Conservation (phyloP, 768 basidiomycete genomes). For the Hericium erinaceus region DNA sequence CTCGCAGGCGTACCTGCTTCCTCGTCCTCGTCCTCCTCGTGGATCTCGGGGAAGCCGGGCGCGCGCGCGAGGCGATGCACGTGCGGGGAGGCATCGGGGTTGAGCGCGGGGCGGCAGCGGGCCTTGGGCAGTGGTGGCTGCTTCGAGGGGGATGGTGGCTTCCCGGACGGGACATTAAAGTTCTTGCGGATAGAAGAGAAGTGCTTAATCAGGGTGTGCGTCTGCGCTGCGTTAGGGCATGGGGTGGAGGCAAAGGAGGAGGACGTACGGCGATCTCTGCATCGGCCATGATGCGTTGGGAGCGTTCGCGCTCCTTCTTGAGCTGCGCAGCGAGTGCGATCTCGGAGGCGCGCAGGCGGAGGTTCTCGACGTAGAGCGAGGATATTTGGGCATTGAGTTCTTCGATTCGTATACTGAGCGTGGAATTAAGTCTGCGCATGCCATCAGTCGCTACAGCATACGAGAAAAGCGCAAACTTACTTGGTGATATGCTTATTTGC, state of each 20-base stretch:
- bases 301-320: constrained; percentile 74
- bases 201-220: constrained; percentile 44
- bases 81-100: constrained; percentile 34
- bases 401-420: constrained; percentile 74
- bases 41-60: constrained; percentile 57
- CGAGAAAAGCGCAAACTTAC: constrained; percentile 30
- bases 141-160: constrained; percentile 33
- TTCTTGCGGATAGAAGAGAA: constrained; percentile 57
- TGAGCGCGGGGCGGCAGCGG: constrained; percentile 36
- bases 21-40: constrained; percentile 56
- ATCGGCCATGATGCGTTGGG: constrained; percentile 59
- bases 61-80: constrained; percentile 51
- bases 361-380: constrained; percentile 73
- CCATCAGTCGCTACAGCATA: constrained; percentile 2
- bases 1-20: constrained; percentile 31
- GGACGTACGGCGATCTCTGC: constrained; percentile 63
- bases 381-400: constrained; percentile 80
- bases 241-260: not conserved
- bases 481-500: constrained; percentile 91
- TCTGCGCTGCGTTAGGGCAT: constrained; percentile 2
- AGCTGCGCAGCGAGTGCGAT: constrained; percentile 68
- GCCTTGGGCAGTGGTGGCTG: constrained; percentile 31
- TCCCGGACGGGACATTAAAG: constrained; percentile 31
- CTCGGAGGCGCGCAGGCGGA: constrained; percentile 72
- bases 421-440: constrained; percentile 64